Conservation (phyloP, 2,329 filamentous ascomycete species). For the Aplosporella prunicola region DNA sequence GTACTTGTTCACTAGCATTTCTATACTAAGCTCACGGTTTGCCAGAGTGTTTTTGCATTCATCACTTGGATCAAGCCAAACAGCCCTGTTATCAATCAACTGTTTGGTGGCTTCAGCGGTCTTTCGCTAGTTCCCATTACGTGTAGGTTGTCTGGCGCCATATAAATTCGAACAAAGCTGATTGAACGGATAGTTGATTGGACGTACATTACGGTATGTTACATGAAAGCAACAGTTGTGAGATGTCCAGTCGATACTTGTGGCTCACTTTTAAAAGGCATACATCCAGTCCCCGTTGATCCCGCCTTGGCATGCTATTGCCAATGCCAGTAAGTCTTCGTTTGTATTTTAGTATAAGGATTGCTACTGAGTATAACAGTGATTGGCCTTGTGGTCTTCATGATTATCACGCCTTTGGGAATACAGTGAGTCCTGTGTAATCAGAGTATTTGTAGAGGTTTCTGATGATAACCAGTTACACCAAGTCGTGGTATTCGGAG, state of each 20-base stretch:
- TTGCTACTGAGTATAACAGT: too few relatives aligned
- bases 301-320: conserved; percentile 44
- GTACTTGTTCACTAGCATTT: too few relatives aligned
- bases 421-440: too few relatives aligned
- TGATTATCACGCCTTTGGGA: conserved; percentile 15
- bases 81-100: conserved; percentile 19
- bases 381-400: conserved; percentile 30
- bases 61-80: conserved; percentile 20
- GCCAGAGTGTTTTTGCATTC: conserved; percentile 20
- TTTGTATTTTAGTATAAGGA: conserved; percentile 50
- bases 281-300: conserved; percentile 14
- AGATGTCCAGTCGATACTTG: background rate
- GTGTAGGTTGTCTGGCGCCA: too few relatives aligned
- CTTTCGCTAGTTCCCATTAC: conserved; percentile 15
- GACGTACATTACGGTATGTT: conserved; percentile 28
- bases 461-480: conserved; percentile 61
- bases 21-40: too few relatives aligned
- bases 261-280: conserved; percentile 15
- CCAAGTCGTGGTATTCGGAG: conserved; percentile 52
- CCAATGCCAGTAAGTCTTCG: too few relatives aligned
- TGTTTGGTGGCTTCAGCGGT: conserved; percentile 16
- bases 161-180: too few relatives aligned
- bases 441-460: conserved; percentile 50
- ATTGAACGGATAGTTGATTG: too few relatives aligned
- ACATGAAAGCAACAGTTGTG: conserved; percentile 36